phyloP scores from a whole-genome alignment of 2,329 filamentous ascomycete genomes.

The Macrophomina pseudophaseolina region DNA sequence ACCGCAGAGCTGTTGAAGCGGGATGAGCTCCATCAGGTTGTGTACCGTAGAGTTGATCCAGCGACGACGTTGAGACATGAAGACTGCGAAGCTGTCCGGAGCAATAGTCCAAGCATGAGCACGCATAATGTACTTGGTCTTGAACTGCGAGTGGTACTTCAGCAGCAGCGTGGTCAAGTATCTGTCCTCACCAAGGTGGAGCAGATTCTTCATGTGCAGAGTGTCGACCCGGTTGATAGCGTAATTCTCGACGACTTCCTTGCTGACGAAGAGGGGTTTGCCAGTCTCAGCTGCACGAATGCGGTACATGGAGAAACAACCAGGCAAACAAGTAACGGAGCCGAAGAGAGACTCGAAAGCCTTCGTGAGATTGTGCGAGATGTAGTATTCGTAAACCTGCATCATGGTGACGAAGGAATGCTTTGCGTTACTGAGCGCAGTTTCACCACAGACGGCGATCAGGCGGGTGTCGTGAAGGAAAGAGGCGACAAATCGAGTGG shows the following conservation, averaged over 20 bases:
- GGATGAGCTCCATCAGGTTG: conserved; percentile 94
- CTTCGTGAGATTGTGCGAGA: conserved; percentile 95
- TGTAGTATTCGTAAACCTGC: conserved; percentile 99
- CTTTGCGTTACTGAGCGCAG: conserved; percentile 89
- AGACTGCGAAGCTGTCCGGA: conserved; percentile 90
- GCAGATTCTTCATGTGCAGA: conserved; percentile 96
- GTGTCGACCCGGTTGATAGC: conserved; percentile 95
- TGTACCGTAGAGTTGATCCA: conserved; percentile 99
- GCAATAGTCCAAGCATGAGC: conserved; percentile 97
- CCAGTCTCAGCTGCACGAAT: conserved; percentile 92
- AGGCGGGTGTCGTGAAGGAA: conserved; percentile 91
- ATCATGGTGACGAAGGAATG: conserved; percentile 97
- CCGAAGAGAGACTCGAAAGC: conserved; percentile 97
- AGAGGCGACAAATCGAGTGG: conserved; percentile 86
- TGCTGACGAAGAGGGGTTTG: conserved; percentile 95
- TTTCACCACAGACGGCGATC: conserved; percentile 96
- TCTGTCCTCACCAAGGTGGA: conserved; percentile 96
- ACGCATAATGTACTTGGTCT: conserved; percentile 94
- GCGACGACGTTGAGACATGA: conserved; percentile 96
- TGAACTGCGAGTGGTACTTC: conserved; percentile 91
- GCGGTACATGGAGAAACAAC: conserved; percentile 99
- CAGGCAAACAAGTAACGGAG: conserved; percentile 94
- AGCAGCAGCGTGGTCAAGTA: conserved; percentile 93
- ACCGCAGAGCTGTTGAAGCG: conserved; percentile 90
- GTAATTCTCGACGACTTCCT: conserved; percentile 87